Evolutionary conservation across 2,329 filamentous ascomycete genomes (phyloP), one percentile per base, ranked within the genome.

Genomic region (Tolypocladium cylindrosporum): DNA sequence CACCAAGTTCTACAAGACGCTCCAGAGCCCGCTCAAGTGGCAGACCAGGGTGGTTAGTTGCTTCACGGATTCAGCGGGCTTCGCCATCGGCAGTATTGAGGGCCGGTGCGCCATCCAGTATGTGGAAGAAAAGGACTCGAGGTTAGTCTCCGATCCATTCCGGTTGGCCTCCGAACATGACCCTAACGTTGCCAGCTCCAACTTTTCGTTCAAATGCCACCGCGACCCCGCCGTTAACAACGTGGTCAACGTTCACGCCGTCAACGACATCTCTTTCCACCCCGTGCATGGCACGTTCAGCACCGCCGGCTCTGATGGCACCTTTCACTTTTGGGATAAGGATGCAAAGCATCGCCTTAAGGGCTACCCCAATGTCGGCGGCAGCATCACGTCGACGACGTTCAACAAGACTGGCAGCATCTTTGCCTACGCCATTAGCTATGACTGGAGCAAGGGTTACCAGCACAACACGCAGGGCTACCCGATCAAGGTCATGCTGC

Each of bases 151-250:
- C 19, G 19, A 9, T 31, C 2, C 14, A 21, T 14, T 2, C 31
- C 11, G 31, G 14, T 21, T 9, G 8, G 19, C 48, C 4, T 19
- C 19, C 31, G 45, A n/a, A 31, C 34, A 24, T 21, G 51, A 36
- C 11, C 16, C 42, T 53, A 14, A 61, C 55, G 9, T 37, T 36
- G n/a, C 1, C 63, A 88, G 86, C 67, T 89, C 87, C 68, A 97
- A 99, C 78, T 99, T 99, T 79, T 96, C 91, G 48, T 99, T 99
- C 85, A 97, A 97, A 76, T 99, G 94, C 75, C 94, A 99, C 74
- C 91, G 94, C 59, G 90, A 96, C 67, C 83, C 85, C 6, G 84
- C 89, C 1, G 76, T 85, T 58, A 84, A 83, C 68, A 92, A 91
- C 73, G 78, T 88, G 63, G 90, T 89, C 66, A 94, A 93, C 69